These are phyloP conservation scores for Coelastrella sp. DNA, from an alignment of 139 green algal species.

Conservation along the genomic window DNA sequence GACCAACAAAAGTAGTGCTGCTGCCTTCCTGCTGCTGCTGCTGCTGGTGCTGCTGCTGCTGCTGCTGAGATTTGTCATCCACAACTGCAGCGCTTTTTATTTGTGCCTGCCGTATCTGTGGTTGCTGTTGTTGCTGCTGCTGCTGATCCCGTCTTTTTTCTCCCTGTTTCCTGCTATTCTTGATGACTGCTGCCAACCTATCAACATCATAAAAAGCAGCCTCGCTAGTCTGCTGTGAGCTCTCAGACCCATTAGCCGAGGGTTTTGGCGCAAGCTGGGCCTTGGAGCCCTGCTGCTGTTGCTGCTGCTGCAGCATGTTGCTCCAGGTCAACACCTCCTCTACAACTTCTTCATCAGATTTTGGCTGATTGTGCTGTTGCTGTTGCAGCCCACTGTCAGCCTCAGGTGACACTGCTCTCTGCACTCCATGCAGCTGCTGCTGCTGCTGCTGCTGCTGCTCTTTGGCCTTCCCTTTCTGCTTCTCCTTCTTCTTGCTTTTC, in stretches of 20 bases:
- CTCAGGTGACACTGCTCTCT: background rate
- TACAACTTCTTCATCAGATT: too few species aligned
- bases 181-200: too few species aligned
- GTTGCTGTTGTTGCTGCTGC: conserved; percentile 10
- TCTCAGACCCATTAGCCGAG: too few species aligned
- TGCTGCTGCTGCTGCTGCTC: background rate
- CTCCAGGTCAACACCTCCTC: too few species aligned
- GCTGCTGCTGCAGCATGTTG: background rate
- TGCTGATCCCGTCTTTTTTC: background rate
- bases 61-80: background rate
- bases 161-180: background rate
- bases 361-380: background rate
- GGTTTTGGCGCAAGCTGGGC: too few species aligned
- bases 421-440: background rate
- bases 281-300: too few species aligned
- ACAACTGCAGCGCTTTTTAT: too few species aligned
- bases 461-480: conserved; percentile 5
- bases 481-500: background rate
- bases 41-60: too few species aligned
- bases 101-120: background rate
- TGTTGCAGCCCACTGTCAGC: background rate
- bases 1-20: too few species aligned
- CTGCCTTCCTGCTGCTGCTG: too few species aligned
- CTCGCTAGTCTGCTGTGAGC: too few species aligned
- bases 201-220: too few species aligned